phyloP scores from a whole-genome alignment of 2,329 filamentous ascomycete genomes.

The Talaromyces albobiverticillius region DNA sequence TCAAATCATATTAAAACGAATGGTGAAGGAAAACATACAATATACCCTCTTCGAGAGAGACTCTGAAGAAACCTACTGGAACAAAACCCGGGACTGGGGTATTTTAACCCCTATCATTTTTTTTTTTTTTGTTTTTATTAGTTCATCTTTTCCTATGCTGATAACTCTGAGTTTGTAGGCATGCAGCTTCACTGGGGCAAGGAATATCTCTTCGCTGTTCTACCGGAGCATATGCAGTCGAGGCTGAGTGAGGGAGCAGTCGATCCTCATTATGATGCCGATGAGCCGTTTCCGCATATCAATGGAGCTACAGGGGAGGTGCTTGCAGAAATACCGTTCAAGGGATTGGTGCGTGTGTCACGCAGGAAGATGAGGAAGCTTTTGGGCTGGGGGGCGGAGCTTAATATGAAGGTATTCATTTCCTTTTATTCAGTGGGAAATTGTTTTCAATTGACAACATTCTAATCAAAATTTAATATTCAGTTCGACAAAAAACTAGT shows the following conservation, averaged over 20 bases:
- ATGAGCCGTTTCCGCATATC: constrained; percentile 6
- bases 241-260: constrained; percentile 2
- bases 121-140: no score
- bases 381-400: not conserved
- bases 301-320: constrained; percentile 9
- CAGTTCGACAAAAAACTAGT: constrained; percentile 7
- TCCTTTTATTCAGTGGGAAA: not conserved
- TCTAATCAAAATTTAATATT: not conserved
- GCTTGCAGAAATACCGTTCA: constrained; percentile 1
- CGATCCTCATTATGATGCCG: constrained; percentile 3
- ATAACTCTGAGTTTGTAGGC: not conserved
- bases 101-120: not conserved
- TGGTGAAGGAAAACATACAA: not conserved
- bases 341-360: constrained; percentile 9
- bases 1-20: constrained; percentile 28
- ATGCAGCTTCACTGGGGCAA: constrained; percentile 14
- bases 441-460: not conserved
- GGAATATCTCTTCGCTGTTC: constrained; percentile 2
- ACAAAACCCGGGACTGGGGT: constrained; percentile 13
- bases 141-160: no score
- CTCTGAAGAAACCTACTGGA: constrained; percentile 1
- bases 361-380: constrained; percentile 3
- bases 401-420: constrained; percentile 2
- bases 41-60: constrained; percentile 9
- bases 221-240: constrained; percentile 1